Percentiles rank a stretch among this genome's conserved stretches.
phyloP scores from a whole-genome alignment of 306 rosid species.

The peach (Prunus persica) region Prunus_persica_NCBIv2 NC_034013.1:15106001-15106500 shows the following conservation, averaged over 20 bases:
- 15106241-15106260: slow-evolving; percentile 62
- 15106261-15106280: slow-evolving; percentile 56
- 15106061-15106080: slow-evolving; percentile 90
- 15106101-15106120: slow-evolving; percentile 85
- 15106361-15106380: no score
- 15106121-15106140: slow-evolving; percentile 56
- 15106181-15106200: slow-evolving; percentile 88
- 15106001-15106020: neutral
- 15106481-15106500: neutral
- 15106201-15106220: slow-evolving; percentile 69
- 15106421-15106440: no score
- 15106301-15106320: slow-evolving; percentile 16
- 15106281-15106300: slow-evolving; percentile 35
- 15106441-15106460: no score
- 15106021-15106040: neutral
- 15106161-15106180: slow-evolving; percentile 74
- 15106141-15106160: slow-evolving; percentile 42
- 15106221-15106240: slow-evolving; percentile 42
- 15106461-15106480: no score
- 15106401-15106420: no score
- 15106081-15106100: slow-evolving; percentile 76
- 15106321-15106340: slow-evolving; percentile 3
- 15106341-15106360: neutral
- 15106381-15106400: neutral
- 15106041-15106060: slow-evolving; percentile 41